Base-by-base conservation (phyloP, 345 rosid species). In the Brassica napus region DNA sequence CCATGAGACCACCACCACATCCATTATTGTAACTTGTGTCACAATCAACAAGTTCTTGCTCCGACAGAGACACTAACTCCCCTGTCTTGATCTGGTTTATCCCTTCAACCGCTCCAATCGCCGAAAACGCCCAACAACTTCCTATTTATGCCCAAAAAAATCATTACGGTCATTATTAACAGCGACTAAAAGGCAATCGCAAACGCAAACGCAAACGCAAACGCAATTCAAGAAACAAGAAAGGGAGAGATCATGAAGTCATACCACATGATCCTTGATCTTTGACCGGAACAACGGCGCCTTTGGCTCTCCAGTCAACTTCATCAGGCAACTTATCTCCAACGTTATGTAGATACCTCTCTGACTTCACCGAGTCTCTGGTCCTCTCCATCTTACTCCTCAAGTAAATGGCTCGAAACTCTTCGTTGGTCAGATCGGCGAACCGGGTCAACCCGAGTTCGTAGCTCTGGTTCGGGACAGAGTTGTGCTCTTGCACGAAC, bases 61-160 rank as follows among this genome's bases (percentile, higher is more conserved):
- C 94, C 0, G 94, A 90, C 67, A 92, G 74, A 54, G 83, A 71
- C 65, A 92, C 69, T 14, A 90, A 68, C 1, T 89, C 88, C 8
- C 94, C 97, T 0, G 93, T 92, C 8, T 86, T 90, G 8, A 92
- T 90, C 85, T 87, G 82, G 82, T 86, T 92, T 35, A 92, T 79
- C 16, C 93, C 94, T 78, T 92, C 97, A 66, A 92, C 94, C 16
- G 97, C 91, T 69, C 82, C 92, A 64, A 92, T 55, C 7, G 97
- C 83, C 6, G 97, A 92, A 83, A 92, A 92, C 26, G 97, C 93
- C 94, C 94, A 90, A 84, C 97, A 87, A 65, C 97, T 92, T 82
- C 97, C 94, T 89, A n/a, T n/a, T n/a, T 26, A 3, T 26, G 3
- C 1, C 6, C 60, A 30, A 37, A 55, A 8, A 52, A 65, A 69